phyloP scores from a whole-genome alignment of 345 rosid genomes.

The rapeseed (Brassica napus) region Da-Ae NC_063446.1:64658001-64658500 shows the following conservation, averaged over 20 bases:
- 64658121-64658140: slow-evolving; percentile 1
- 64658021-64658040: background rate
- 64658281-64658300: background rate
- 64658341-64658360: background rate
- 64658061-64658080: background rate
- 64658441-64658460: background rate
- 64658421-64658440: background rate
- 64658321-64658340: background rate
- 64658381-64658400: background rate
- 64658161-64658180: background rate
- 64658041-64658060: background rate
- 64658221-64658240: background rate
- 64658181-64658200: background rate
- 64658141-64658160: background rate
- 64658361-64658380: background rate
- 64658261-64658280: background rate
- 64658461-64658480: background rate
- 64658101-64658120: background rate
- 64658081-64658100: background rate
- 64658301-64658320: background rate
- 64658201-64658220: background rate
- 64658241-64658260: background rate
- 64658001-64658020: background rate
- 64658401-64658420: background rate
- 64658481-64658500: background rate